Evolutionary conservation across 1,284 basidiomycete species (phyloP), one percentile per base, ranked within the genome.

Genomic region (Cerrena zonata): DNA sequence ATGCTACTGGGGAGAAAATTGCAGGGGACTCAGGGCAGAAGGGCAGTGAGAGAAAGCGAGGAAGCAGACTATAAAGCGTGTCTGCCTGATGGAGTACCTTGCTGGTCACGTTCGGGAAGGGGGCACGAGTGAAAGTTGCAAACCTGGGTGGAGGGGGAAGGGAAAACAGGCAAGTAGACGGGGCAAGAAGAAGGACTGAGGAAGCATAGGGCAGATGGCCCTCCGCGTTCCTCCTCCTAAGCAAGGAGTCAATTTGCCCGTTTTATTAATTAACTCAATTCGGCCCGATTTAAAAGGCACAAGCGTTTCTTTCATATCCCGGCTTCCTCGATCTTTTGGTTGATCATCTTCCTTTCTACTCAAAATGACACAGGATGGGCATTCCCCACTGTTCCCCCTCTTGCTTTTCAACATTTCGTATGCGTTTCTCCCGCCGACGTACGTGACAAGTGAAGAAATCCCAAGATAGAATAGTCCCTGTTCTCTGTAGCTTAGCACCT

Each of bases 1-100:
- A 59, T 56, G 25, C 48, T 38, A 48, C 41, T 10, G 41, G 24
- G 41, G 41, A 22, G 22, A 42, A 40, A 10, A 10, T 5, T 23
- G 30, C 30, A 15, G 24, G 11, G 5, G 41, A 42, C n/a, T n/a
- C n/a, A n/a, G n/a, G n/a, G 41, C 19, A 13, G 24, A 10, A 22
- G 13, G 13, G 4, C 41, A 13, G 41, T 23, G 41, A 22, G 41
- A 23, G 19, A 5, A 5, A 15, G 5, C 19, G 41, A 7, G 13
- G 41, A 15, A 42, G 41, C 5, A 23, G 21, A 22, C 41, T 42
- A 42, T 42, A 42, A 42, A 22, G 41, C 41, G 41, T 42, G 41
- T n/a, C 19, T n/a, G 22, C 41, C 41, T 42, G 19, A 23, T 22
- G 13, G 39, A 40, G 39, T 40, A 15, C 39, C 39, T 40, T 22